Evolutionary conservation across 352 stramenopile genomes (phyloP).

Genomic region (Hyphochytrium catenoides): DNA sequence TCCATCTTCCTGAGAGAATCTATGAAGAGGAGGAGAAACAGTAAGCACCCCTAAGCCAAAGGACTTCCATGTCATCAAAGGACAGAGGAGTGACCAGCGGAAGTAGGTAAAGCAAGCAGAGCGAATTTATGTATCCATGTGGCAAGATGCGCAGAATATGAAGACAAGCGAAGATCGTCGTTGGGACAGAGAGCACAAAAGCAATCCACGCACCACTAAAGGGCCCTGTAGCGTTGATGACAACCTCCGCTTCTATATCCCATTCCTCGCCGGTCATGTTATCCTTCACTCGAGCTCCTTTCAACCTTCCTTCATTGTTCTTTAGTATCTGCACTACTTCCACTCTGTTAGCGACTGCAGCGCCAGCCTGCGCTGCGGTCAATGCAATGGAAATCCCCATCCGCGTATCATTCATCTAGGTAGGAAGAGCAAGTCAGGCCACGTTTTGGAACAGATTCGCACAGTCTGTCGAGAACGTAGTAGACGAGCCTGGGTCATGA

Average conservation of each 20-base stretch:
- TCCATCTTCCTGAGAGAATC: constrained; percentile 72
- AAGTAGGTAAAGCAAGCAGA: too few relatives aligned
- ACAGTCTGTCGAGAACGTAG: constrained; percentile 24
- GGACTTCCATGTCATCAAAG: too few relatives aligned
- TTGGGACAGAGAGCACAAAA: not conserved
- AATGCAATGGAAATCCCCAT: constrained; percentile 82
- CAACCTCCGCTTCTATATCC: constrained; percentile 55
- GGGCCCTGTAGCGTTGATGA: constrained; percentile 82
- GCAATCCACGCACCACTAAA: constrained; percentile 40
- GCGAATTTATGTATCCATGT: too few relatives aligned
- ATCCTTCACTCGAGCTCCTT: constrained; percentile 66
- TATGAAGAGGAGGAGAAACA: constrained; percentile 1
- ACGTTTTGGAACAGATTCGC: not conserved
- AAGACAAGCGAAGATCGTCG: not conserved
- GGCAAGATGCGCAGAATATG: too few relatives aligned
- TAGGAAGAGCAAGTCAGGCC: constrained; percentile 24
- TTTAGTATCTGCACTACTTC: constrained; percentile 59
- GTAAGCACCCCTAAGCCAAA: too few relatives aligned
- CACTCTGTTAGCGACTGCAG: constrained; percentile 72
- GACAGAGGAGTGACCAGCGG: too few relatives aligned
- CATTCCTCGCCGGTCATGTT: constrained; percentile 61
- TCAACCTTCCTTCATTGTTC: constrained; percentile 50
- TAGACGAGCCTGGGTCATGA: constrained; percentile 13
- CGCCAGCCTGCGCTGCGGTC: constrained; percentile 76
- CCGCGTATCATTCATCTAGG: constrained; percentile 79